Conservation (phyloP, 768 basidiomycete species). For the Amanita pseudoporphyria region DNA sequence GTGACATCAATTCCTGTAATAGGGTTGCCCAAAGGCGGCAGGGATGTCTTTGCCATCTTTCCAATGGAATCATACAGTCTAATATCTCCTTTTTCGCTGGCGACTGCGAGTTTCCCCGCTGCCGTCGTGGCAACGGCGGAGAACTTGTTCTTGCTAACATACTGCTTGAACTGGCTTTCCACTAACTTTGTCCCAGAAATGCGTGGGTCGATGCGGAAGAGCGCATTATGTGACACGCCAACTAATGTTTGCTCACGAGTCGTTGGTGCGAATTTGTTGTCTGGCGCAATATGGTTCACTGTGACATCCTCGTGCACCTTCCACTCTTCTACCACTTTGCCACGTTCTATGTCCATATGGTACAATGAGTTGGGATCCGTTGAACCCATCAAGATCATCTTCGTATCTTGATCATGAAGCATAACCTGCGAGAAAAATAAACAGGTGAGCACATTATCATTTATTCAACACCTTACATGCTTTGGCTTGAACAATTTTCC, state of each 20-base stretch:
- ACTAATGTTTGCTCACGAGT: constrained; percentile 89
- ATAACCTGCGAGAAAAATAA: constrained; percentile 54
- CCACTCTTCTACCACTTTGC: constrained; percentile 98
- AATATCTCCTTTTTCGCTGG: constrained; percentile 95
- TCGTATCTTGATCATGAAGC: constrained; percentile 93
- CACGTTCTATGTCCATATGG: constrained; percentile 87
- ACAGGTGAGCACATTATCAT: not conserved
- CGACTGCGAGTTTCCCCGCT: constrained; percentile 81
- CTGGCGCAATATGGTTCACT: constrained; percentile 86
- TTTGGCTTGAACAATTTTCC: constrained; percentile 80
- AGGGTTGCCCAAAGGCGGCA: constrained; percentile 91
- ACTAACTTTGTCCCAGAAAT: constrained; percentile 89
- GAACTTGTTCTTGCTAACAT: constrained; percentile 90
- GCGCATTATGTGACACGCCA: constrained; percentile 86
- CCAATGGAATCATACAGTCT: constrained; percentile 92
- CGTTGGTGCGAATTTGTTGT: constrained; percentile 91
- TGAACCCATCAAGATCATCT: constrained; percentile 91
- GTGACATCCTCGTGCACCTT: constrained; percentile 86
- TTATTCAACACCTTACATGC: constrained; percentile 44
- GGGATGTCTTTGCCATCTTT: constrained; percentile 97
- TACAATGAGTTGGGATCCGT: constrained; percentile 73
- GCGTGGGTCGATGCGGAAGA: constrained; percentile 98
- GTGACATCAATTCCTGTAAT: constrained; percentile 94
- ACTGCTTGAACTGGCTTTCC: constrained; percentile 93
- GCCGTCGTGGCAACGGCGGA: constrained; percentile 88